Base-by-base conservation (phyloP, 1,139 yeast species). In the Candida glucosophila region DNA sequence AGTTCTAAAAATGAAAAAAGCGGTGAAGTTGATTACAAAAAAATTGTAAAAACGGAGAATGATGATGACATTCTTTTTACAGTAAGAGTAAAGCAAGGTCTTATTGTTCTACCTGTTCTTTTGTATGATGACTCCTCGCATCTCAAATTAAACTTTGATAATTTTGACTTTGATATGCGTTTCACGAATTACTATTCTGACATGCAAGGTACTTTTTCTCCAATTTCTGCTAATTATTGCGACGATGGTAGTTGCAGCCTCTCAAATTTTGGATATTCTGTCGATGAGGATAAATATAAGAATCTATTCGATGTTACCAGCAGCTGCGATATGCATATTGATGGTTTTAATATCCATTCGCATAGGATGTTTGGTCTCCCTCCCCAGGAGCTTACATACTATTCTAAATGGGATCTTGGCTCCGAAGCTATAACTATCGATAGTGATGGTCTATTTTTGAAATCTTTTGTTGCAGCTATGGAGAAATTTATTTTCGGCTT, bases 111-210 rank as follows among this genome's bases (percentile, higher is more conserved):
- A 4, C 97, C 98, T 0, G 70, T 72, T 16, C 71, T 77, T 34
- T 52, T 85, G 6, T 88, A 83, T 43, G 77, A 78, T 30, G 66
- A 75, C 17, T 57, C 63, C 11, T 67, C 81, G 0, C 80, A 77
- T 43, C 44, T 81, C 19, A 74, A 79, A 0, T 47, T 88, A 2
- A 65, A 67, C 19, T 77, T 85, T 43, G 77, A 77, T 17, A 60
- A 68, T 17, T 57, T 86, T 25, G 86, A 77, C 39, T 68, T 82
- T 19, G 96, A 86, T 43, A 60, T 83, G 19, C 59, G 97, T 28
- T 81, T 85, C 49, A 79, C 90, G n/a, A 82, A 85, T 40, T 88
- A 80, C 47, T 90, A 88, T 45, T 85, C 88, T 95, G 95, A 83
- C 45, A 50, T 77, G 45, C 77, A 75, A 36, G 77, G 73, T 12